A percentile compares a stretch with the other conserved stretches of the same genome.
Evolutionary conservation across 176 grass and related monocot species (phyloP).

Genomic region (Tillandsia leiboldiana): DNA sequence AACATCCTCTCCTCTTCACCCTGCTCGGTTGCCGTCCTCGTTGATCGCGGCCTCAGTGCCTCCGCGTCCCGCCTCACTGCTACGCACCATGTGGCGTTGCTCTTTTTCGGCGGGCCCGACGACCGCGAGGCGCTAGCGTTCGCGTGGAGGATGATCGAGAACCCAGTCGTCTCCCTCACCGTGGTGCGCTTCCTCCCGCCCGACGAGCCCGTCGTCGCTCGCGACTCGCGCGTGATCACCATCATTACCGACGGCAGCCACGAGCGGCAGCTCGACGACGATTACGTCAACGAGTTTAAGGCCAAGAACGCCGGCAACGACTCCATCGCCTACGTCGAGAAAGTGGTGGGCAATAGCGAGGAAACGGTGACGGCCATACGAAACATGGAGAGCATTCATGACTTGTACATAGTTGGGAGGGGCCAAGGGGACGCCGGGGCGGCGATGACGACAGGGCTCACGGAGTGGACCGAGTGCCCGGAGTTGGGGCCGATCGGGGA

Average conservation of each 20-base stretch:
- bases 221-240: conserved; percentile 29
- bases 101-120: conserved; percentile 84
- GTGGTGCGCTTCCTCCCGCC: conserved; percentile 48
- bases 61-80: conserved; percentile 18
- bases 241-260: conserved; percentile 21
- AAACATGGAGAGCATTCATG: conserved; percentile 41
- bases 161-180: conserved; percentile 34
- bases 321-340: conserved; percentile 31
- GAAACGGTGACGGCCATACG: conserved; percentile 59
- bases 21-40: conserved; percentile 66
- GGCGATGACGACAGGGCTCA: conserved; percentile 43
- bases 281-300: conserved; percentile 64
- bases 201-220: conserved; percentile 3
- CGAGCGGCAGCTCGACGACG: conserved; percentile 53
- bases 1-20: conserved; percentile 43
- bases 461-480: conserved; percentile 72
- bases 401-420: conserved; percentile 66
- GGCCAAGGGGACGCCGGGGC: conserved; percentile 35
- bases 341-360: conserved; percentile 45
- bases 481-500: conserved; percentile 86
- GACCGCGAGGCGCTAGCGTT: conserved; percentile 81
- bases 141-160: conserved; percentile 50
- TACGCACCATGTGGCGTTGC: conserved; percentile 43
- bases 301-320: conserved; percentile 30
- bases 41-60: conserved; percentile 62